Evolutionary conservation across 2,329 filamentous ascomycete species (phyloP).

Genomic region (Neopestalotiopsis sp.): DNA sequence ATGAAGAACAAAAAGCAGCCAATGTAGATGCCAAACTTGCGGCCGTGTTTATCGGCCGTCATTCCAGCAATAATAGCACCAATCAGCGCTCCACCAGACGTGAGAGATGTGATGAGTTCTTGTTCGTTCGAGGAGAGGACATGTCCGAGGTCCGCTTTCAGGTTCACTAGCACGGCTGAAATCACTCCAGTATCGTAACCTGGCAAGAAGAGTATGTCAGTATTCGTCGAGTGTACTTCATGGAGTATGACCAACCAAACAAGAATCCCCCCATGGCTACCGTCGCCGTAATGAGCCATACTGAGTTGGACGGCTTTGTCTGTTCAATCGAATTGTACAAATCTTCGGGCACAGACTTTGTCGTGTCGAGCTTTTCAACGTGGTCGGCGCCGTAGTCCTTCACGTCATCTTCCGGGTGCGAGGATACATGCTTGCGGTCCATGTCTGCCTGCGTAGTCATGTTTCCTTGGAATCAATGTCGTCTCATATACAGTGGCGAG

Average conservation of each 20-base stretch:
- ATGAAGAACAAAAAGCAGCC: conserved; percentile 46
- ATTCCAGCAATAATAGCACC: conserved; percentile 45
- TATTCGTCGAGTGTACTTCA: neutral
- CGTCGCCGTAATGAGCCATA: conserved; percentile 7
- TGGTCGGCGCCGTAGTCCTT: neutral
- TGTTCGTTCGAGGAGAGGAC: conserved; percentile 48
- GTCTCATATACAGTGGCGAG: neutral
- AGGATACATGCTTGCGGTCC: neutral
- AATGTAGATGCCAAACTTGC: conserved; percentile 46
- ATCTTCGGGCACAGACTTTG: neutral
- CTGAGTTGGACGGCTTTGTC: neutral
- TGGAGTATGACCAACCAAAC: neutral
- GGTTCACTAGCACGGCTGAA: conserved; percentile 46
- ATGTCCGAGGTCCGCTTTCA: conserved; percentile 45
- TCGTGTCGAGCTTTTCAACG: conserved; percentile 8
- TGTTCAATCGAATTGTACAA: neutral
- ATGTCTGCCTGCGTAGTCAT: neutral
- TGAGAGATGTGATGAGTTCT: conserved; percentile 13
- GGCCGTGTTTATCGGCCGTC: conserved; percentile 44
- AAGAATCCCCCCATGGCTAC: conserved; percentile 3
- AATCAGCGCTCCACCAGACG: conserved; percentile 48
- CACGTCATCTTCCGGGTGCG: neutral
- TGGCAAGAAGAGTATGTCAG: neutral
- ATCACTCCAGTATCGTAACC: conserved; percentile 12
- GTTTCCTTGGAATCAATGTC: neutral